phyloP scores from a whole-genome alignment of 768 basidiomycete genomes.

The Hirschioporus abietinus region DNA sequence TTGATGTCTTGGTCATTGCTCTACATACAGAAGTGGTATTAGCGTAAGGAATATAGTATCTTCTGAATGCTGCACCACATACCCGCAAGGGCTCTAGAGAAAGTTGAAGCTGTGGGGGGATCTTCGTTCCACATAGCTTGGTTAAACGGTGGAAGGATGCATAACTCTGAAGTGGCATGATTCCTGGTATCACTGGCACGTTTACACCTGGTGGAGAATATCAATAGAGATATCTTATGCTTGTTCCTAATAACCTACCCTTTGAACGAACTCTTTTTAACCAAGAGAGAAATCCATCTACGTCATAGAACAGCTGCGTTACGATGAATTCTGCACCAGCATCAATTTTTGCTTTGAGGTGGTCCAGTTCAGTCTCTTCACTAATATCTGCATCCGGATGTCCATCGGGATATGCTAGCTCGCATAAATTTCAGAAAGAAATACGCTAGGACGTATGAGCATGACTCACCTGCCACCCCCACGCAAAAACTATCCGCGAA shows the following conservation, averaged over 20 bases:
- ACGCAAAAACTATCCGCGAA: conserved; percentile 86
- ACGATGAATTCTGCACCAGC: conserved; percentile 95
- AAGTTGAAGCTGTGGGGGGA: conserved; percentile 61
- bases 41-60: conserved; percentile 2
- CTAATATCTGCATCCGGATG: conserved; percentile 57
- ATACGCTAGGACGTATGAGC: neutral
- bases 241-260: conserved; percentile 41
- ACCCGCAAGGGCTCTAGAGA: conserved; percentile 77
- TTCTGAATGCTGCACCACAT: conserved; percentile 20
- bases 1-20: conserved; percentile 93
- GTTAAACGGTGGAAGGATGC: conserved; percentile 88
- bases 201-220: conserved; percentile 58
- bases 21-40: conserved; percentile 32
- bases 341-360: conserved; percentile 83
- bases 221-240: conserved; percentile 1
- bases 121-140: conserved; percentile 77
- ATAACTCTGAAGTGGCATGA: conserved; percentile 98
- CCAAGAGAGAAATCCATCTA: conserved; percentile 84
- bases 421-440: neutral
- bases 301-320: conserved; percentile 96
- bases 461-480: conserved; percentile 77
- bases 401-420: conserved; percentile 84
- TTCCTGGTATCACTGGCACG: conserved; percentile 88
- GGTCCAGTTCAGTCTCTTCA: conserved; percentile 59
- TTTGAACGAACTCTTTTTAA: conserved; percentile 58